Evolutionary conservation across 352 stramenopile species (phyloP).

Genomic region (Achlya hypogyna): DNA sequence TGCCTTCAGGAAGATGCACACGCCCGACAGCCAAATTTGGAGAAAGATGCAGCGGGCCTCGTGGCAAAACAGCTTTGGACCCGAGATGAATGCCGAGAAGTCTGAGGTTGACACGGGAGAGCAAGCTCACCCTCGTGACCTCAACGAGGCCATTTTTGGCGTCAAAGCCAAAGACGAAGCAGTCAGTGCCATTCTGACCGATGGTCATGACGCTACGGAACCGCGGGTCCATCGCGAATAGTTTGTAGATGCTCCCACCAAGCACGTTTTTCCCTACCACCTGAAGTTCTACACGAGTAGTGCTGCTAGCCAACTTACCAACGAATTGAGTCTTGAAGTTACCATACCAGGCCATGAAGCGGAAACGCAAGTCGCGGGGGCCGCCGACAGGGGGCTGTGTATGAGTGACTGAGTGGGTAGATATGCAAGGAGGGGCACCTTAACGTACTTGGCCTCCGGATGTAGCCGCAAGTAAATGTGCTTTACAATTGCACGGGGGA

Average conservation of each 20-base stretch:
- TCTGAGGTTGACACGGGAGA: not conserved
- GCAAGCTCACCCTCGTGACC: not conserved
- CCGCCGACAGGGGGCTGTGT: not conserved
- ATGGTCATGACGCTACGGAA: not conserved
- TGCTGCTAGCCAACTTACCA: not conserved
- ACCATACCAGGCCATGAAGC: not conserved
- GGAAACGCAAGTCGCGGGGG: not conserved
- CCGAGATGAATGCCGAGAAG: not conserved
- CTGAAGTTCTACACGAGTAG: not conserved
- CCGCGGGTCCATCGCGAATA: not conserved
- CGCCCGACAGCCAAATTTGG: not conserved
- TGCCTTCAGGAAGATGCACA: not conserved
- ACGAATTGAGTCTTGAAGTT: not conserved
- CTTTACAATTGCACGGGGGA: too few relatives aligned
- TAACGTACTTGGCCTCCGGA: not conserved
- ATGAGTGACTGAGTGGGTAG: too few relatives aligned
- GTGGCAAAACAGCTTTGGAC: not conserved
- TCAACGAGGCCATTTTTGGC: not conserved
- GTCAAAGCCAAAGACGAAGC: slow-evolving; percentile 6
- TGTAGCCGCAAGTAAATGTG: too few relatives aligned
- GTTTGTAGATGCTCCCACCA: not conserved
- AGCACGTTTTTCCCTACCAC: not conserved
- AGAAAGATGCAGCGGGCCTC: not conserved
- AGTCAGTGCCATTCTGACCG: not conserved
- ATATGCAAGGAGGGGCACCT: too few relatives aligned